A percentile compares a stretch with the other conserved stretches of the same genome.
phyloP scores from a whole-genome alignment of 345 rosid species.

The Euphorbia lathyris region DNA sequence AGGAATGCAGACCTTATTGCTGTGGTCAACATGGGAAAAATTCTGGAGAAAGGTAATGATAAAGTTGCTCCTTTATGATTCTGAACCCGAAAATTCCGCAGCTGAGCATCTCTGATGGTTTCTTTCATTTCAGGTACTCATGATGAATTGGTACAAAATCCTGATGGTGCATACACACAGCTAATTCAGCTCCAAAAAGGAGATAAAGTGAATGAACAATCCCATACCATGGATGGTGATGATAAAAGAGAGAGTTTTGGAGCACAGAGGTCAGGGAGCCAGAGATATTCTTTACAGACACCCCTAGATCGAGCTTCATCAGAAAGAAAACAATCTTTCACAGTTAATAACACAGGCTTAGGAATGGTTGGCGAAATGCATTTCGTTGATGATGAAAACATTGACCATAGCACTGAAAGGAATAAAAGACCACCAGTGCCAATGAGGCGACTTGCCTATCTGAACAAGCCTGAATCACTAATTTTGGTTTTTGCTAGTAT shows the following conservation, averaged over 20 bases:
- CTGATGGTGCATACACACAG: slow-evolving; percentile 73
- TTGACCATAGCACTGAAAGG: slow-evolving; percentile 4
- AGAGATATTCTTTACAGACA: slow-evolving; percentile 23
- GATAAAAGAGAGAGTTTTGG: slow-evolving; percentile 13
- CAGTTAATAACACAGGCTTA: slow-evolving; percentile 17
- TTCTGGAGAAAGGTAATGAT: slow-evolving; percentile 68
- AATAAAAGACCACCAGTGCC: slow-evolving; percentile 45
- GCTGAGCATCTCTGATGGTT: not conserved
- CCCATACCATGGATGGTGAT: slow-evolving; percentile 8
- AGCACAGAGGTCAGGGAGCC: slow-evolving; percentile 16
- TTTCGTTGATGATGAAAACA: slow-evolving; percentile 22
- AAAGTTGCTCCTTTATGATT: not conserved
- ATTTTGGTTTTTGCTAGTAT: slow-evolving; percentile 50
- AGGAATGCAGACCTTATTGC: slow-evolving; percentile 72
- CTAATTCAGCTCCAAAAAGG: slow-evolving; percentile 75
- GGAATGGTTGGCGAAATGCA: slow-evolving; percentile 32
- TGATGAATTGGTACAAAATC: slow-evolving; percentile 55
- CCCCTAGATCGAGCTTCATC: slow-evolving; percentile 48
- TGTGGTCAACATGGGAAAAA: slow-evolving; percentile 67
- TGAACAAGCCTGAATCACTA: slow-evolving; percentile 74
- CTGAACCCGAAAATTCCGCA: not conserved
- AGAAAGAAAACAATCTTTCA: slow-evolving; percentile 39
- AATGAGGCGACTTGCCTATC: slow-evolving; percentile 48
- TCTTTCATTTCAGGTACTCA: slow-evolving; percentile 44
- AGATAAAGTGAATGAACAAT: slow-evolving; percentile 33